Percentiles rank a stretch among this genome's conserved stretches.
Evolutionary conservation across 176 grass and related monocot species (phyloP).

Genomic region (Raddia guianensis): DNA sequence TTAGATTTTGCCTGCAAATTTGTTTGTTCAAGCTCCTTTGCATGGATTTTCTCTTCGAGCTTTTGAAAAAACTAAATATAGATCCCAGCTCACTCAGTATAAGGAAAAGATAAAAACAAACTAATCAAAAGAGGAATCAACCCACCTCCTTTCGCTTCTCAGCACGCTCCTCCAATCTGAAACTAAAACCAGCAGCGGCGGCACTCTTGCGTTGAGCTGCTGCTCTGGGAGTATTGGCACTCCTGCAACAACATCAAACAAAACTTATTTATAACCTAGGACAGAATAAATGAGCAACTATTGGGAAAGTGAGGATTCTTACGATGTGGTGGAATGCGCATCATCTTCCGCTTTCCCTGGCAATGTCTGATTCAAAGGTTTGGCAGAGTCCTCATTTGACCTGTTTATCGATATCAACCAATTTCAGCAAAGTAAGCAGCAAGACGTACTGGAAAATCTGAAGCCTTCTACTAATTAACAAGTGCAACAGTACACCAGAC

Average conservation of each 20-base stretch:
- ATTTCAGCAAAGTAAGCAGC: conserved; percentile 33
- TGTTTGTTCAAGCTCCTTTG: conserved; percentile 83
- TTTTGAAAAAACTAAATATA: conserved; percentile 84
- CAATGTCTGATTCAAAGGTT: conserved; percentile 38
- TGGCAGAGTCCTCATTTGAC: conserved; percentile 40
- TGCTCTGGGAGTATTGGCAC: conserved; percentile 51
- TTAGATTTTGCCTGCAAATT: conserved; percentile 93
- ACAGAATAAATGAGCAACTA: conserved; percentile 25
- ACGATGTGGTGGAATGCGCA: conserved; percentile 74
- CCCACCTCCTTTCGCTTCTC: conserved; percentile 93
- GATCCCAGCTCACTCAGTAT: neutral
- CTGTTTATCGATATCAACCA: conserved; percentile 44
- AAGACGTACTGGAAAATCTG: neutral
- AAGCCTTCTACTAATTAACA: conserved; percentile 20
- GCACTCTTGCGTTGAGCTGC: conserved; percentile 55
- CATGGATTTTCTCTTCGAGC: conserved; percentile 90
- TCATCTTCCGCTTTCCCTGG: conserved; percentile 66
- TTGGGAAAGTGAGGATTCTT: conserved; percentile 31
- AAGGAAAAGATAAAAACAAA: conserved; percentile 2
- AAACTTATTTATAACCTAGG: conserved; percentile 6
- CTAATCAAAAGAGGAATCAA: neutral
- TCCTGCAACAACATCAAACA: conserved; percentile 47
- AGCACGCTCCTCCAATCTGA: conserved; percentile 85
- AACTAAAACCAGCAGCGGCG: conserved; percentile 61
- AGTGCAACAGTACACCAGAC: neutral